Conservation (phyloP, 441 rosid species). For the Francoa sonchifolia region DNA sequence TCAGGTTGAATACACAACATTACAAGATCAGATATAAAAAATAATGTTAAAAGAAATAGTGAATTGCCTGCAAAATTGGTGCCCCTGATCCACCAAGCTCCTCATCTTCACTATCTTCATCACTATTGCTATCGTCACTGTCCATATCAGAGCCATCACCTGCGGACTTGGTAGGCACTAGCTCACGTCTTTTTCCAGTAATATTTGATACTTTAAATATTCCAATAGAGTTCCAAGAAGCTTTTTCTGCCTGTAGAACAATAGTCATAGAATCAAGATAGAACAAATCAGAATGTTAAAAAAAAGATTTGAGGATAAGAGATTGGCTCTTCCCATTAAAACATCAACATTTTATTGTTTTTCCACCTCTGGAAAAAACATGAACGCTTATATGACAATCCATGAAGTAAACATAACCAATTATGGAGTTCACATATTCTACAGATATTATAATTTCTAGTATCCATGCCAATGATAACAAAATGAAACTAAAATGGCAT, state of each 20-base stretch:
- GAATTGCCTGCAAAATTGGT: conserved; percentile 60
- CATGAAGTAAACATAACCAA: too few species aligned
- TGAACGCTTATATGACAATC: too few species aligned
- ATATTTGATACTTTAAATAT: conserved; percentile 60
- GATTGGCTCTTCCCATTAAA: too few species aligned
- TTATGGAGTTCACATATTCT: too few species aligned
- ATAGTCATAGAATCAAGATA: conserved; percentile 1
- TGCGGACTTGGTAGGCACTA: conserved; percentile 38
- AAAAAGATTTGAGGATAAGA: neutral
- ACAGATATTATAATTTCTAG: too few species aligned
- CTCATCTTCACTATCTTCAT: conserved; percentile 49
- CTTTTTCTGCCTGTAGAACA: conserved; percentile 60
- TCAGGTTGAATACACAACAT: conserved; percentile 1
- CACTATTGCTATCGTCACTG: conserved; percentile 54
- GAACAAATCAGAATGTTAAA: neutral
- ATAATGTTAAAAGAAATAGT: conserved; percentile 8
- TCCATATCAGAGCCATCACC: conserved; percentile 48
- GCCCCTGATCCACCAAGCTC: conserved; percentile 38
- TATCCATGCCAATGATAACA: too few species aligned
- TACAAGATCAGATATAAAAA: neutral
- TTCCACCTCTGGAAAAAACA: too few species aligned
- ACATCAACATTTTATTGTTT: too few species aligned
- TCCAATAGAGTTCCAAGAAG: conserved; percentile 66
- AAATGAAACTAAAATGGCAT: too few species aligned
- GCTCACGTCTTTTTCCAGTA: conserved; percentile 71